A percentile compares a stretch with the other conserved stretches of the same genome.
phyloP scores from a whole-genome alignment of 768 basidiomycete species.

The Fomitopsis pulvina region DNA sequence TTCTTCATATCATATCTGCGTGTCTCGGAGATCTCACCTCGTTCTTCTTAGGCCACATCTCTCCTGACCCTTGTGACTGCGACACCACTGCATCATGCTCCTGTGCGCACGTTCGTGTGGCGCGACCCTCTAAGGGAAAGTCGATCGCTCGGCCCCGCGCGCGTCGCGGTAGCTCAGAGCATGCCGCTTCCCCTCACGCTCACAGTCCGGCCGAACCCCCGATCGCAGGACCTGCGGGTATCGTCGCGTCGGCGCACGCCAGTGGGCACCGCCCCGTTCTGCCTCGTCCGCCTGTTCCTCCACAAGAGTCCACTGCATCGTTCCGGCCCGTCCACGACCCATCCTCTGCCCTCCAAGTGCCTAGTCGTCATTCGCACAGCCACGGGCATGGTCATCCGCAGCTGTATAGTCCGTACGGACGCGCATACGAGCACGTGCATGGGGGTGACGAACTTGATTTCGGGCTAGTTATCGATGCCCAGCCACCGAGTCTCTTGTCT shows the following conservation, averaged over 20 bases:
- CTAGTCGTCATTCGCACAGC: slow-evolving; percentile 35
- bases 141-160: slow-evolving; percentile 4
- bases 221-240: slow-evolving; percentile 16
- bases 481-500: slow-evolving; percentile 15
- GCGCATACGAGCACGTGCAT: slow-evolving; percentile 52
- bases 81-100: slow-evolving; percentile 42
- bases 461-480: not conserved
- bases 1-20: not conserved
- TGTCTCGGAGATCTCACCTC: not conserved
- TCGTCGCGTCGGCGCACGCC: slow-evolving; percentile 16
- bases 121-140: slow-evolving; percentile 6
- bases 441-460: slow-evolving; percentile 19
- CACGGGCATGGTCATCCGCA: no score
- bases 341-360: slow-evolving; percentile 37
- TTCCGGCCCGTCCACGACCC: slow-evolving; percentile 41
- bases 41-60: slow-evolving; percentile 5
- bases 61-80: slow-evolving; percentile 34
- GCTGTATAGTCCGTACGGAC: slow-evolving; percentile 60
- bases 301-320: slow-evolving; percentile 1
- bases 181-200: slow-evolving; percentile 4
- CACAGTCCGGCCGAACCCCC: slow-evolving; percentile 1
- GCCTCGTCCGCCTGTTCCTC: slow-evolving; percentile 41
- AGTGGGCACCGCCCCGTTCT: slow-evolving; percentile 50
- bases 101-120: slow-evolving; percentile 47
- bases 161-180: slow-evolving; percentile 3